Base-by-base conservation (phyloP, 75 land plant species). In the Pinus albicaulis region DNA sequence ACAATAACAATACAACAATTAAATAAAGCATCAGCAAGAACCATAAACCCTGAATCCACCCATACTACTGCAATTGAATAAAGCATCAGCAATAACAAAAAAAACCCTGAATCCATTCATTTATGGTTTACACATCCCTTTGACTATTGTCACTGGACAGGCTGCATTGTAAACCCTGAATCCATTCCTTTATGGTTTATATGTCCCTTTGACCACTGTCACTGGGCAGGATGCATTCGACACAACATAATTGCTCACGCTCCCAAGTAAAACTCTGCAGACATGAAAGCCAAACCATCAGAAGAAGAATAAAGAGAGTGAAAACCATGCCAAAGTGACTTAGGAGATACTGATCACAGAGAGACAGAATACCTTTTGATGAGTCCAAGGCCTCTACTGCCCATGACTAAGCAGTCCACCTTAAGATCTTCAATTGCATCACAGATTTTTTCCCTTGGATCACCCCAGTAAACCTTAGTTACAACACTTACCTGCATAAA, bases 391-490 rank as follows among this genome's bases (percentile, higher is more conserved):
- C 89, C 89, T 59, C 91, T 78, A 75, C 91, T 89, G 0, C 89
- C 91, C 74, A 89, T 59, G 59, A 84, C 89, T 73, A 89, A 68
- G 25, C 48, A 74, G 31, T 79, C 76, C 1, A 89, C 82, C 79
- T 84, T 84, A 36, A 86, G 56, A 34, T 79, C 86, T 14, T 56
- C 80, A 53, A 79, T 82, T 19, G 91, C 91, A 26, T 76, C 84
- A 61, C 86, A 81, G 15, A 89, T 73, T 62, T 87, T 89, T 59
- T 89, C 91, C 58, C 91, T 81, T 3, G 89, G 71, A 82, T 89
- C 91, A 7, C 91, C 89, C 88, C 88, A 89, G 71, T 84, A 87
- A 3, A 89, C 28, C 77, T 89, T 89, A 6, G 72, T 56, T 72
- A 82, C 80, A 1, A 89, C 74, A 7, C 2, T 81, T 56, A 75